Evolutionary conservation across 2,329 filamentous ascomycete species (phyloP).

Genomic region (Leptographium procerum): DNA sequence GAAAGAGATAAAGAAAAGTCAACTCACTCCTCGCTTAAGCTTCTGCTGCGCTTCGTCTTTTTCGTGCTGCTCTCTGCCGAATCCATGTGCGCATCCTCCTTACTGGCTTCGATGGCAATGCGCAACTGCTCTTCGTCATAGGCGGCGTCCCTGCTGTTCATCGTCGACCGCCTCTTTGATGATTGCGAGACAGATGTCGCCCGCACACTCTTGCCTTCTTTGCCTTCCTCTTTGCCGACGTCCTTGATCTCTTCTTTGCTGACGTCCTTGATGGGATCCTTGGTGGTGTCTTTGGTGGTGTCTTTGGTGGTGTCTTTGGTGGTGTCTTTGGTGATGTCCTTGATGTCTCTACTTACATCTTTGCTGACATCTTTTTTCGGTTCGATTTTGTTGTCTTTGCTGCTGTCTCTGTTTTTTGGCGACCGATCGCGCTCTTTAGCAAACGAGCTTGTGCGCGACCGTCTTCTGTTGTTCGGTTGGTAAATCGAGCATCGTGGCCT

Average conservation of each 20-base stretch:
- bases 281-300: slow-evolving; percentile 15
- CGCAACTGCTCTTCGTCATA: slow-evolving; percentile 94
- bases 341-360: not conserved
- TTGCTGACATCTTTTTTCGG: not conserved
- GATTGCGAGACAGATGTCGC: slow-evolving; percentile 40
- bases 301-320: slow-evolving; percentile 16
- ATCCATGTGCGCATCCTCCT: slow-evolving; percentile 54
- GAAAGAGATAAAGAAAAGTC: not conserved
- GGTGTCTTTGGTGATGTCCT: slow-evolving; percentile 1
- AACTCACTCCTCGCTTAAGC: slow-evolving; percentile 88
- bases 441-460: slow-evolving; percentile 52
- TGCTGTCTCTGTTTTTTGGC: slow-evolving; percentile 40
- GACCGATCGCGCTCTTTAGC: slow-evolving; percentile 50
- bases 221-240: not conserved
- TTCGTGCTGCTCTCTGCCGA: slow-evolving; percentile 36
- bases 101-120: slow-evolving; percentile 89
- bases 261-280: slow-evolving; percentile 38
- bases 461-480: slow-evolving; percentile 44
- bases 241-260: slow-evolving; percentile 24
- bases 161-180: slow-evolving; percentile 82
- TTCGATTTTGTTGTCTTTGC: slow-evolving; percentile 39
- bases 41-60: slow-evolving; percentile 71
- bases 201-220: slow-evolving; percentile 25
- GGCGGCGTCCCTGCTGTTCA: slow-evolving; percentile 91
- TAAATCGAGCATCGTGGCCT: slow-evolving; percentile 59